Evolutionary conservation across 805 yeast species (phyloP).

Genomic region (Kurtzmaniella fragi): DNA sequence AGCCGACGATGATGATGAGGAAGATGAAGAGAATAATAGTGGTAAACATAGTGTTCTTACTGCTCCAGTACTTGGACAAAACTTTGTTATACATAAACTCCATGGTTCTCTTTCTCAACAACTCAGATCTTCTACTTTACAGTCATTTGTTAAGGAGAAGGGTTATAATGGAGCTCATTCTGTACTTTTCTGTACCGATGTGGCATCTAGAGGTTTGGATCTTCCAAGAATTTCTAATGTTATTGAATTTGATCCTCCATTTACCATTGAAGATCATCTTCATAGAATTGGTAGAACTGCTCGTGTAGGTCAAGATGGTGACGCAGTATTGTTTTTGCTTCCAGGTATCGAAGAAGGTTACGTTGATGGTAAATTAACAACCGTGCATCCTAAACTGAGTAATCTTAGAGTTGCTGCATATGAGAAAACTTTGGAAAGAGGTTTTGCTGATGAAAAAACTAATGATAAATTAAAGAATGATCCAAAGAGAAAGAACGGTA

Average conservation of each 20-base stretch:
- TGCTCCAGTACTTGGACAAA: conserved; percentile 46
- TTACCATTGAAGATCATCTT: conserved; percentile 87
- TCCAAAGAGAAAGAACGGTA: conserved; percentile 34
- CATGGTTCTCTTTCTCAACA: conserved; percentile 92
- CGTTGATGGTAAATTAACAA: conserved; percentile 44
- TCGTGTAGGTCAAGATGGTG: conserved; percentile 88
- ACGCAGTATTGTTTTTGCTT: conserved; percentile 68
- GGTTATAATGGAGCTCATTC: conserved; percentile 42
- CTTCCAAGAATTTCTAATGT: conserved; percentile 81
- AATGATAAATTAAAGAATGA: conserved; percentile 27
- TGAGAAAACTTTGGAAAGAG: conserved; percentile 26
- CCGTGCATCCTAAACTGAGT: conserved; percentile 35
- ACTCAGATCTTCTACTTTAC: conserved; percentile 71
- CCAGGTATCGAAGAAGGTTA: conserved; percentile 92
- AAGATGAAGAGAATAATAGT: conserved; percentile 10
- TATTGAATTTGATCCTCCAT: conserved; percentile 93
- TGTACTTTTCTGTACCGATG: conserved; percentile 90
- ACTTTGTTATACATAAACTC: conserved; percentile 52
- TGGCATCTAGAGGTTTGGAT: conserved; percentile 95
- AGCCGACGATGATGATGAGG: conserved; percentile 12
- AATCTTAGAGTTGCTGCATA: conserved; percentile 29
- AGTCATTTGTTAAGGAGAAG: conserved; percentile 45
- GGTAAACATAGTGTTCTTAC: conserved; percentile 38
- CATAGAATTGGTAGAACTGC: conserved; percentile 98
- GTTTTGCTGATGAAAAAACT: conserved; percentile 34